Evolutionary conservation across 2,329 filamentous ascomycete genomes (phyloP).

Genomic region (Furcasterigmium furcatum): DNA sequence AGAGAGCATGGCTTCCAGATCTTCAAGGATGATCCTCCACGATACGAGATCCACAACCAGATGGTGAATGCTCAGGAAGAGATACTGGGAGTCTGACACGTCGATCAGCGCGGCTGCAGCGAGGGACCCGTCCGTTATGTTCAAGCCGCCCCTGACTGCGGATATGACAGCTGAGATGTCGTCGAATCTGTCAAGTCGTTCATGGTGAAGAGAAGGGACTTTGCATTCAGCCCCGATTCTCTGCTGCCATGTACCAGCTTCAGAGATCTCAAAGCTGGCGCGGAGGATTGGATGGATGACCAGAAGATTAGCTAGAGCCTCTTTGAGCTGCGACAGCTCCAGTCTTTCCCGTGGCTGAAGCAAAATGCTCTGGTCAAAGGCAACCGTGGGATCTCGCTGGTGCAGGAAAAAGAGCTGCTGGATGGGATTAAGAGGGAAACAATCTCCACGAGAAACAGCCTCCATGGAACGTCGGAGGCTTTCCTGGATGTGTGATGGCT

Average conservation of each 20-base stretch:
- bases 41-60: constrained; percentile 40
- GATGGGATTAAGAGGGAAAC: constrained; percentile 3
- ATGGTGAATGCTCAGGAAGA: constrained; percentile 30
- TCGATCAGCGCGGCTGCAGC: constrained; percentile 13
- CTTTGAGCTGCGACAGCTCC: not conserved
- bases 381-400: constrained; percentile 1
- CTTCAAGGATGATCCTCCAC: constrained; percentile 39
- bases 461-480: too few species aligned
- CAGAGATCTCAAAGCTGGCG: constrained; percentile 1
- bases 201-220: not conserved
- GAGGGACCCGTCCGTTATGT: constrained; percentile 11
- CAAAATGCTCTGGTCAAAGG: constrained; percentile 4
- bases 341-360: not conserved
- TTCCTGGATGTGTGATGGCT: not conserved
- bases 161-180: not conserved
- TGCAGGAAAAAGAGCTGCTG: constrained; percentile 8
- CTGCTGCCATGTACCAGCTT: constrained; percentile 1
- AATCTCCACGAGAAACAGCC: not conserved
- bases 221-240: not conserved
- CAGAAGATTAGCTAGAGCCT: constrained; percentile 4
- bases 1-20: constrained; percentile 34
- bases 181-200: not conserved
- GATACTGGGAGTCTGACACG: constrained; percentile 11
- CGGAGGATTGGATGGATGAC: constrained; percentile 7
- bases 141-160: constrained; percentile 1